Conservation (phyloP, 345 rosid species). For the Linum lewisii region DNA sequence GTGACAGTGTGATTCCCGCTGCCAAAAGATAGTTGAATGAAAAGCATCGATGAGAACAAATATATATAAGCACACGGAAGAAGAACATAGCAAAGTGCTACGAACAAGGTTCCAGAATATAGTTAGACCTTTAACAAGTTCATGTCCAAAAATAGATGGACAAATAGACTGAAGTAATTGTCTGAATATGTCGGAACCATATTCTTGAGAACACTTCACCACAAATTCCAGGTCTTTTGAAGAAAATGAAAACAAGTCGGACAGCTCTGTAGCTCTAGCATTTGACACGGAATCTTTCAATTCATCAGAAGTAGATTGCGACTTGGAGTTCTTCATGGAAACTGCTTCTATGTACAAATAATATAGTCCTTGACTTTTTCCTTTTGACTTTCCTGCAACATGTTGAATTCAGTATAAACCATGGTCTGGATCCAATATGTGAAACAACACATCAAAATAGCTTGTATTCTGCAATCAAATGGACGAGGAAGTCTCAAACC, state of each 20-base stretch:
- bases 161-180: conserved; percentile 79
- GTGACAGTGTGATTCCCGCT: conserved; percentile 89
- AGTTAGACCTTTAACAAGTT: conserved; percentile 82
- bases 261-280: conserved; percentile 41
- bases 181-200: conserved; percentile 71
- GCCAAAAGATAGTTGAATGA: conserved; percentile 17
- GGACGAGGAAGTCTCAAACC: not conserved
- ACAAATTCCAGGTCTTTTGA: conserved; percentile 85
- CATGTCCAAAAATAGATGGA: conserved; percentile 96
- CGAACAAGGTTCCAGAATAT: not conserved
- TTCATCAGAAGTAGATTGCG: conserved; percentile 50
- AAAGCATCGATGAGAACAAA: not conserved
- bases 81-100: not conserved
- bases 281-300: conserved; percentile 37
- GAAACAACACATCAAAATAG: conserved; percentile 2
- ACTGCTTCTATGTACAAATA: conserved; percentile 83
- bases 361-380: conserved; percentile 83
- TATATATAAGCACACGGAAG: not conserved
- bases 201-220: conserved; percentile 77
- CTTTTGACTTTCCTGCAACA: conserved; percentile 80
- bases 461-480: not conserved
- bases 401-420: conserved; percentile 6
- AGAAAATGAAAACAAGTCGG: conserved; percentile 70
- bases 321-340: conserved; percentile 70
- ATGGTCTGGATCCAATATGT: not conserved